Evolutionary conservation across 768 basidiomycete species (phyloP), one percentile per base, ranked within the genome.

Genomic region (Boletus sp.): DNA sequence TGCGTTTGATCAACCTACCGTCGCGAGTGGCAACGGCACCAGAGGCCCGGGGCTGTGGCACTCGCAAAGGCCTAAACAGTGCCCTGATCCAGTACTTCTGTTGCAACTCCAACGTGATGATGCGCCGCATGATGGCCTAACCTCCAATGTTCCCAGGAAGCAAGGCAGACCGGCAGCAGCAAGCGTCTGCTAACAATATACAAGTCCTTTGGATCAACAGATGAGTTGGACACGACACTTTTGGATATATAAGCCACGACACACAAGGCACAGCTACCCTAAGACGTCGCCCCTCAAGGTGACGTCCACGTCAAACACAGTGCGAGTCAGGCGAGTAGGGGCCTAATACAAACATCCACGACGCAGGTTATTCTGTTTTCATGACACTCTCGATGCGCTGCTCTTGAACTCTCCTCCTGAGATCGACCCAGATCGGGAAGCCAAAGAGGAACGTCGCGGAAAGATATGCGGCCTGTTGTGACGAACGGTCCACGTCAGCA

Each of bases 371-470:
- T 64, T 88, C 72, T 10, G 80, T 79, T 67, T 91, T 92, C 85
- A 88, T 84, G 4, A 92, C 86, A 29, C 88, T 89, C 52, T 88
- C 82, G 40, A 92, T 92, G 3, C 88, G 78, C 15, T 83, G 83
- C 32, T 73, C 70, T 57, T 91, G 86, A 10, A 90, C 79, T 25
- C 80, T 78, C 59, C 70, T 77, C 50, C 80, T 73, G 56, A 91
- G 68, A 56, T 82, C 78, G 10, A 53, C 27, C 75, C 80, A 81
- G 11, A 82, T 74, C 0, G 84, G 83, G 48, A 74, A 75, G 0
- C 90, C 90, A 32, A 78, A 71, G 0, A 78, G 1, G 1, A 84
- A n/a, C 1, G 83, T 82, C 0, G 76, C 60, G 2, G 74, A 25
- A n/a, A 83, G 63, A 66, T 88, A 89, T 23, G 74, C 65, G 4